These are phyloP conservation scores for Akanthomyces uredinophilus DNA, from an alignment of 2,329 filamentous ascomycete genomes.

Conservation along the genomic window DNA sequence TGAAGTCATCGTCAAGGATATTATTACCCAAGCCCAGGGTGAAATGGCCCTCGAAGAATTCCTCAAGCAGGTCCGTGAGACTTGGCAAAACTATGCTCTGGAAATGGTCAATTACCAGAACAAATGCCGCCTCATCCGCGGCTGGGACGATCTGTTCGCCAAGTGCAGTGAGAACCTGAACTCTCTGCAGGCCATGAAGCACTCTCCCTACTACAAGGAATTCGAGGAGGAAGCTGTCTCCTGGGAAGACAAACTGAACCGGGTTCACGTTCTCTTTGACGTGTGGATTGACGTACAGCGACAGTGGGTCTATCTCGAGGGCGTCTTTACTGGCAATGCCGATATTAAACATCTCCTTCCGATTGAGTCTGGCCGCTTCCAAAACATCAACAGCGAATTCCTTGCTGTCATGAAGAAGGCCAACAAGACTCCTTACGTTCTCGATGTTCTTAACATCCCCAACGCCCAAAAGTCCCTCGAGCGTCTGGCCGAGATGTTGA, in stretches of 20 bases:
- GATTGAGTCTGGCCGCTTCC: constrained; percentile 92
- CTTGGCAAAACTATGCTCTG: constrained; percentile 90
- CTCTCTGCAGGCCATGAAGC: constrained; percentile 95
- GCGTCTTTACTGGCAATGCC: constrained; percentile 96
- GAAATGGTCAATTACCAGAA: constrained; percentile 97
- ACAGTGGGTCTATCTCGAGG: constrained; percentile 99
- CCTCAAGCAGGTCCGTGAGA: constrained; percentile 90
- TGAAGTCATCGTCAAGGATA: constrained; percentile 82
- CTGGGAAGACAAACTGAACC: constrained; percentile 98
- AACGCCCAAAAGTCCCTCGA: constrained; percentile 95
- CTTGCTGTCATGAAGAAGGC: constrained; percentile 99
- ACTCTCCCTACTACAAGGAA: constrained; percentile 98
- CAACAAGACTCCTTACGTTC: constrained; percentile 88
- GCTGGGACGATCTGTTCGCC: constrained; percentile 96
- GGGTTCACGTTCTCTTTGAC: constrained; percentile 95
- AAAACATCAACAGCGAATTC: constrained; percentile 99
- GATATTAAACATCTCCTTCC: constrained; percentile 98
- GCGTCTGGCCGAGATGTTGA: constrained; percentile 89
- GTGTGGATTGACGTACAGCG: constrained; percentile 99
- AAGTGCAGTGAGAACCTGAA: constrained; percentile 98
- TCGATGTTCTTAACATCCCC: constrained; percentile 93
- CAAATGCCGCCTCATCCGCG: constrained; percentile 93
- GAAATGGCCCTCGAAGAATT: constrained; percentile 99
- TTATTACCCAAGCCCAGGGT: constrained; percentile 91
- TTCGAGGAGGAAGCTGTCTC: constrained; percentile 95